Evolutionary conservation across 2,329 filamentous ascomycete species (phyloP).

Genomic region (Westerdykella sp.): DNA sequence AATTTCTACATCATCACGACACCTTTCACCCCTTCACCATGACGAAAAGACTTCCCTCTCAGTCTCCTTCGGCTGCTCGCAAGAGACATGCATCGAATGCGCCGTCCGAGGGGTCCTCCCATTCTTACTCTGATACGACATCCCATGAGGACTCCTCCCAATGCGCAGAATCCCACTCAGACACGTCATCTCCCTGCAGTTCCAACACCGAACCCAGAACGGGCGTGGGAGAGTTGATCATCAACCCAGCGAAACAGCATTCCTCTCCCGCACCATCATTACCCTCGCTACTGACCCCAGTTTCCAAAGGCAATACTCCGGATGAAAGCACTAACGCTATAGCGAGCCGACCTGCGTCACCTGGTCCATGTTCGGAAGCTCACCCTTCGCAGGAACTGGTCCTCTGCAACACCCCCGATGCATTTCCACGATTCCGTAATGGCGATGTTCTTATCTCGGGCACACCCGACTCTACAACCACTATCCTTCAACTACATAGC

Average conservation of each 20-base stretch:
- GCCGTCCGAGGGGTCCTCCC: background rate
- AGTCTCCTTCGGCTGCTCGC: background rate
- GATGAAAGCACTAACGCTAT: background rate
- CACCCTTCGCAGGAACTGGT: background rate
- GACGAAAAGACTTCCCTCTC: constrained; percentile 1
- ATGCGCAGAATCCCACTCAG: too few species aligned
- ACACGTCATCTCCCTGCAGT: too few species aligned
- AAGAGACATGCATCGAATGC: background rate
- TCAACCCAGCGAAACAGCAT: too few species aligned
- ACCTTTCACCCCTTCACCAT: background rate
- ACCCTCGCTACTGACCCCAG: background rate
- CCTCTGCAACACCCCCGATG: background rate
- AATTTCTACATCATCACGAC: too few species aligned
- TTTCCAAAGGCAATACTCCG: background rate
- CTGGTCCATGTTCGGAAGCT: too few species aligned
- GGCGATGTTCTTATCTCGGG: constrained; percentile 13
- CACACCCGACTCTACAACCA: background rate
- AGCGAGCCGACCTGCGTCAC: too few species aligned
- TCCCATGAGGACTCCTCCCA: background rate
- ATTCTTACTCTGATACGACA: background rate
- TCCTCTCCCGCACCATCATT: background rate
- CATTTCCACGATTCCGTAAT: constrained; percentile 10
- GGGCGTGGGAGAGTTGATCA: too few species aligned
- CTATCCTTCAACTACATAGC: constrained; percentile 11
- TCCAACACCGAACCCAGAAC: too few species aligned